Conservation (phyloP, 2,329 filamentous ascomycete species). For the Aspergillus brunneoviolaceus region DNA sequence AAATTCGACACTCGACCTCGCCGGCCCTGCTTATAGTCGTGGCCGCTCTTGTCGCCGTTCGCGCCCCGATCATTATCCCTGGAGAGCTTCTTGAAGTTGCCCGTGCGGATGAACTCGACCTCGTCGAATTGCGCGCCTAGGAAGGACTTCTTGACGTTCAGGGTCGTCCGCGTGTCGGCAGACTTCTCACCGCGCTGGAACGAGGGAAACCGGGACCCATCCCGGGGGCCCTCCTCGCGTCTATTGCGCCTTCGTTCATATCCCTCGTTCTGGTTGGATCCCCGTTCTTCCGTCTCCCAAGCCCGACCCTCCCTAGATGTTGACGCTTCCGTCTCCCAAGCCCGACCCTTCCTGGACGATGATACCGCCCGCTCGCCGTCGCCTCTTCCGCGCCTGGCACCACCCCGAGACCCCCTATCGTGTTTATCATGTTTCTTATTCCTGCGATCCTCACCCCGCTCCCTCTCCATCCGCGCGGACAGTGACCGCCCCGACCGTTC, state of each 20-base stretch:
- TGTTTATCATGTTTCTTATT: not conserved
- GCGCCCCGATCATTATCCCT: not conserved
- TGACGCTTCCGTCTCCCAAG: too few species aligned
- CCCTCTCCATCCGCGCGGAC: not conserved
- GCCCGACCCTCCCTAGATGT: too few species aligned
- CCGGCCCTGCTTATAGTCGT: too few species aligned
- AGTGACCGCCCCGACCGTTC: not conserved
- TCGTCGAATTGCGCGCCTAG: conserved; percentile 22
- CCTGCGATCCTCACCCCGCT: not conserved
- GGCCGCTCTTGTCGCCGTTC: not conserved
- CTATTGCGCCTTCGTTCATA: too few species aligned
- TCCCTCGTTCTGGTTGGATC: too few species aligned
- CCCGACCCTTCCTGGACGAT: too few species aligned
- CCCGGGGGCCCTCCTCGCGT: too few species aligned
- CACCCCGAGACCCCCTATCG: conserved; percentile 19
- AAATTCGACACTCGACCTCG: too few species aligned
- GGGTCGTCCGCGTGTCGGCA: not conserved
- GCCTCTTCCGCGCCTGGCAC: conserved; percentile 2
- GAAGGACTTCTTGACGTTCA: too few species aligned
- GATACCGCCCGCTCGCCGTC: too few species aligned
- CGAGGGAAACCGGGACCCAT: too few species aligned
- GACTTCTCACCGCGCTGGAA: not conserved
- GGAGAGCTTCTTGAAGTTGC: conserved; percentile 25
- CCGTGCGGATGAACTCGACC: conserved; percentile 33
- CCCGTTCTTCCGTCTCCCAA: too few species aligned